These are phyloP conservation scores for Neoarthrinium moseri DNA, from an alignment of 2,329 filamentous ascomycete genomes.

Conservation along the genomic window DNA sequence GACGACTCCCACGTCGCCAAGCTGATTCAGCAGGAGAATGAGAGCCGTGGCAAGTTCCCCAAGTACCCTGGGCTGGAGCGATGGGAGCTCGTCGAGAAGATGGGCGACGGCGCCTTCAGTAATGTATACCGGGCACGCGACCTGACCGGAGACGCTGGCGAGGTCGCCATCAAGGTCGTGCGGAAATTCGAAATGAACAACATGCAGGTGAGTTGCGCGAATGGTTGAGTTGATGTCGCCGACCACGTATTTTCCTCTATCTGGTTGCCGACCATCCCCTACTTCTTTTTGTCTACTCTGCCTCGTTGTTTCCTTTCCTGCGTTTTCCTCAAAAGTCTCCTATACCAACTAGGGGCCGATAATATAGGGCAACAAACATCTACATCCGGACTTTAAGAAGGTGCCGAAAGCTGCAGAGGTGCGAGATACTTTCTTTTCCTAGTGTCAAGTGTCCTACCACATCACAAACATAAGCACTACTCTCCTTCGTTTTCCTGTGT, in stretches of 20 bases:
- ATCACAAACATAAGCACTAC: conserved; percentile 8
- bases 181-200: conserved; percentile 99
- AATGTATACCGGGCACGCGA: conserved; percentile 94
- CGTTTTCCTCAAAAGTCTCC: conserved; percentile 26
- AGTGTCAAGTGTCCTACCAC: conserved; percentile 24
- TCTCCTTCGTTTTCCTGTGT: conserved; percentile 21
- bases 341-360: conserved; percentile 54
- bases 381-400: conserved; percentile 96
- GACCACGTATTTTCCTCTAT: conserved; percentile 17
- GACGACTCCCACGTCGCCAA: conserved; percentile 74
- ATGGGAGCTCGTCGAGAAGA: conserved; percentile 89
- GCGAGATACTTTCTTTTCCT: conserved; percentile 55
- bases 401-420: conserved; percentile 97
- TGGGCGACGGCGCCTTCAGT: conserved; percentile 98
- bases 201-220: conserved; percentile 78
- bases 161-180: conserved; percentile 98
- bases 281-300: conserved; percentile 16
- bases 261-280: conserved; percentile 7
- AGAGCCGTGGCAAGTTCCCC: conserved; percentile 81
- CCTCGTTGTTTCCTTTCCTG: conserved; percentile 25
- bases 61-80: conserved; percentile 81
- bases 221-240: conserved; percentile 24
- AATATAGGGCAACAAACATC: conserved; percentile 79
- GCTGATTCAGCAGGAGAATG: conserved; percentile 89
- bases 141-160: conserved; percentile 63